Conservation (phyloP, 345 rosid genomes). For the Orychophragmus violaceus region DNA sequence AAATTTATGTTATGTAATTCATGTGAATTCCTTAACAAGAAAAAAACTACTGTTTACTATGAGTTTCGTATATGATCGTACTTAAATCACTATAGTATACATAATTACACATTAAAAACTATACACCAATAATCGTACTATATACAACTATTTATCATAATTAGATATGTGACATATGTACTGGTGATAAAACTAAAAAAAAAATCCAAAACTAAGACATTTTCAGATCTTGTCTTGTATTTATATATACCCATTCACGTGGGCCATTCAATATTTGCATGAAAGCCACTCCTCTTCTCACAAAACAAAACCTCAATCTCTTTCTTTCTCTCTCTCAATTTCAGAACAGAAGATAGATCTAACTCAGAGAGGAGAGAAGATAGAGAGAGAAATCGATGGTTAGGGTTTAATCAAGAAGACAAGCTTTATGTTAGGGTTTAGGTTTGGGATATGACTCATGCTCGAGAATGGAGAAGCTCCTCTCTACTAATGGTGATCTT, state of each 20-base stretch:
- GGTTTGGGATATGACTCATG: constrained; percentile 32
- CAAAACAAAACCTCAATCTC: constrained; percentile 19
- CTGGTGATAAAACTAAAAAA: background rate
- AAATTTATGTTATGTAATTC: background rate
- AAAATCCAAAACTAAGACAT: background rate
- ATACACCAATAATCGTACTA: constrained; percentile 15
- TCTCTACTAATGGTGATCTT: constrained; percentile 18
- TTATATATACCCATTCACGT: constrained; percentile 30
- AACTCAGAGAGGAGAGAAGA: background rate
- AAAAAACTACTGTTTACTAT: background rate
- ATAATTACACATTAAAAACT: background rate
- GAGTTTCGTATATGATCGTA: background rate
- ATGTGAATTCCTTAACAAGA: background rate
- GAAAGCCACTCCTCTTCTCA: constrained; percentile 27
- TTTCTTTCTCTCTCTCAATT: constrained; percentile 4
- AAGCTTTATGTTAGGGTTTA: constrained; percentile 32
- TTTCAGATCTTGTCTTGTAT: constrained; percentile 24
- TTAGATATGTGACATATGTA: constrained; percentile 7
- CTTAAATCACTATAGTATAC: background rate
- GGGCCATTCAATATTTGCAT: constrained; percentile 34
- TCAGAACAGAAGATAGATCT: constrained; percentile 19
- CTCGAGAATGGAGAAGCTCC: constrained; percentile 28
- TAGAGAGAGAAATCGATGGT: background rate
- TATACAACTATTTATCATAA: constrained; percentile 8
- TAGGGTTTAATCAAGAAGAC: constrained; percentile 26